Conservation (phyloP, 106 monocot species). For the Dendrobium nobile region DNA sequence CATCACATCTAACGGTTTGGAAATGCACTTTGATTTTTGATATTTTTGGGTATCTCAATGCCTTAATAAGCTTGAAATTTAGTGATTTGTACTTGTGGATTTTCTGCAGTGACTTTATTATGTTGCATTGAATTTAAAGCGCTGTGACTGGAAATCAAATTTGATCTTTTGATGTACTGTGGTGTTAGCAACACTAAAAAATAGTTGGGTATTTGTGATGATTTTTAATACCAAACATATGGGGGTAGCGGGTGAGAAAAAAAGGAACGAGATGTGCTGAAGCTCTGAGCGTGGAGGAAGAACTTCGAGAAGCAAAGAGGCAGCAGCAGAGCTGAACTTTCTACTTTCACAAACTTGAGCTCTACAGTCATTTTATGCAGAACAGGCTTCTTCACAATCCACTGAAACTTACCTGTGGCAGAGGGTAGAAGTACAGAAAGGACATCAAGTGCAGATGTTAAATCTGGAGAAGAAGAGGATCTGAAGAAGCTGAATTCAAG, state of each 20-base stretch:
- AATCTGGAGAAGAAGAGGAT: constrained; percentile 58
- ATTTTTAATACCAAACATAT: background rate
- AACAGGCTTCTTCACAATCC: constrained; percentile 58
- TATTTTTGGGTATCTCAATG: too few species aligned
- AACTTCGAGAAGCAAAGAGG: constrained; percentile 91
- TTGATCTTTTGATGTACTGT: background rate
- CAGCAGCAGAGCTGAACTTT: constrained; percentile 94
- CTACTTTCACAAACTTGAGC: constrained; percentile 90
- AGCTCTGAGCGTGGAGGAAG: constrained; percentile 90
- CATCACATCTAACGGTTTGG: too few species aligned
- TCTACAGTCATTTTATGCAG: constrained; percentile 99
- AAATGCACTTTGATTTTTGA: too few species aligned
- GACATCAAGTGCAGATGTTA: constrained; percentile 21
- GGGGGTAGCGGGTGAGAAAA: constrained; percentile 58
- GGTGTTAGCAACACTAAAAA: background rate
- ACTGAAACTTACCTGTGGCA: constrained; percentile 18
- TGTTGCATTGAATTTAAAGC: too few species aligned
- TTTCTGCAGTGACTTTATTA: too few species aligned
- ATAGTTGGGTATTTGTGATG: background rate
- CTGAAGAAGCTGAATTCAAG: constrained; percentile 70
- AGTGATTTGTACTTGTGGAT: too few species aligned
- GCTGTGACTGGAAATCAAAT: background rate
- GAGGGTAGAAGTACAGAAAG: constrained; percentile 46
- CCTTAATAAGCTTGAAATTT: too few species aligned
- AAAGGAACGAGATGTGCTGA: constrained; percentile 94